phyloP scores from a whole-genome alignment of 441 rosid species.

The Populus hybrid region DNA sequence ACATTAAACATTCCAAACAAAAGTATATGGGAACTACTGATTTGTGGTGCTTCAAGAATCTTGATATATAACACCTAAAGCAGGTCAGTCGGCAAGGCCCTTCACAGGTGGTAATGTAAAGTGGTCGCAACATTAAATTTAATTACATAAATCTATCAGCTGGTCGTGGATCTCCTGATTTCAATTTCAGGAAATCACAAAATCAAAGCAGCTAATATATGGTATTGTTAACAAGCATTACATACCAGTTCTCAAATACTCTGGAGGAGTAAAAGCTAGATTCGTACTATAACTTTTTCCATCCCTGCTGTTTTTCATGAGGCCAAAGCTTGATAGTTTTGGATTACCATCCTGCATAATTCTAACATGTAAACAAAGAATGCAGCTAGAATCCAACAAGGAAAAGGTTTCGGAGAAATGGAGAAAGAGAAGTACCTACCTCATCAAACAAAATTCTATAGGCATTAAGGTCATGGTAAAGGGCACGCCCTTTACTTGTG shows the following conservation, averaged over 20 bases:
- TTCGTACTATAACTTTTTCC: conserved; percentile 96
- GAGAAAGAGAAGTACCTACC: conserved; percentile 39
- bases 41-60: neutral
- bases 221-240: neutral
- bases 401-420: neutral
- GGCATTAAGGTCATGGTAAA: conserved; percentile 92
- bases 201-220: neutral
- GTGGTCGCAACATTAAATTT: neutral
- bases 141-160: neutral
- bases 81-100: neutral
- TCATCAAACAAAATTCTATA: conserved; percentile 88
- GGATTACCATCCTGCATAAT: conserved; percentile 80
- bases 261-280: conserved; percentile 96
- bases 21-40: neutral
- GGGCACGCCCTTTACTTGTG: conserved; percentile 75
- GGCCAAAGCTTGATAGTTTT: conserved; percentile 87
- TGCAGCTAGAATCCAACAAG: conserved; percentile 11
- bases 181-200: neutral
- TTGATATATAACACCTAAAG: neutral
- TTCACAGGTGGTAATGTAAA: neutral
- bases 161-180: neutral
- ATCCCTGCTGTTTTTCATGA: conserved; percentile 94
- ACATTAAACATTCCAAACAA: neutral
- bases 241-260: conserved; percentile 84
- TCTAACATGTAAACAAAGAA: conserved; percentile 15